These are phyloP conservation scores for Inga laurina DNA, from an alignment of 306 rosid genomes.

Conservation along the genomic window DNA sequence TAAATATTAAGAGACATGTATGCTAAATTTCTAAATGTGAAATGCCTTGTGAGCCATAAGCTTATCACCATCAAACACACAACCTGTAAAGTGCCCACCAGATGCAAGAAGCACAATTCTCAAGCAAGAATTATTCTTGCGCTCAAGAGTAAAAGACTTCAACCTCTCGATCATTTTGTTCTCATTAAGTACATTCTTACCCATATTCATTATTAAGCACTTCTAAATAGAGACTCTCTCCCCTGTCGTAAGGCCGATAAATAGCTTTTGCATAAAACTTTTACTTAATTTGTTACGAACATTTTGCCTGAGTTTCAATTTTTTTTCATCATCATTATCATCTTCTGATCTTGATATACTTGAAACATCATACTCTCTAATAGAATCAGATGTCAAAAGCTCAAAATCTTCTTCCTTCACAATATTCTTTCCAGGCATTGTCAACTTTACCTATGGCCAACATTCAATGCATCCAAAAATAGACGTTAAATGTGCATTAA, in stretches of 20 bases:
- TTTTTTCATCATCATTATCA: constrained; percentile 57
- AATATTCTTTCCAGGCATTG: constrained; percentile 76
- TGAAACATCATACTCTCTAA: constrained; percentile 80
- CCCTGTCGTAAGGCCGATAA: constrained; percentile 60
- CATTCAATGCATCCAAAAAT: constrained; percentile 9
- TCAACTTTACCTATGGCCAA: constrained; percentile 76
- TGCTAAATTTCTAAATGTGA: constrained; percentile 4
- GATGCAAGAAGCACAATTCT: constrained; percentile 85
- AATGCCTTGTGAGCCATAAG: no score
- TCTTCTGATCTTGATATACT: constrained; percentile 97
- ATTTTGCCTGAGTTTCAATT: constrained; percentile 30
- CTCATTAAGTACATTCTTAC: constrained; percentile 49
- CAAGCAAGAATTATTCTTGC: constrained; percentile 62
- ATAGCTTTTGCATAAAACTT: constrained; percentile 58
- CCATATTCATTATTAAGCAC: constrained; percentile 67
- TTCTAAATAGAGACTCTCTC: constrained; percentile 80
- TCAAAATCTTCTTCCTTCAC: constrained; percentile 96
- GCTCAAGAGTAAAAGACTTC: constrained; percentile 56
- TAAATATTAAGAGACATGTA: neutral
- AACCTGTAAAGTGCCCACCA: constrained; percentile 94
- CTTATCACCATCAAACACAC: constrained; percentile 59
- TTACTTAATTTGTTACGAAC: constrained; percentile 38
- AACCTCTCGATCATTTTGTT: constrained; percentile 56
- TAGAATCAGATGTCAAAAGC: constrained; percentile 78
- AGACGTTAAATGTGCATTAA: neutral